These are phyloP conservation scores for Calonectria hongkongensis DNA, from an alignment of 2,329 filamentous ascomycete genomes.

Conservation along the genomic window DNA sequence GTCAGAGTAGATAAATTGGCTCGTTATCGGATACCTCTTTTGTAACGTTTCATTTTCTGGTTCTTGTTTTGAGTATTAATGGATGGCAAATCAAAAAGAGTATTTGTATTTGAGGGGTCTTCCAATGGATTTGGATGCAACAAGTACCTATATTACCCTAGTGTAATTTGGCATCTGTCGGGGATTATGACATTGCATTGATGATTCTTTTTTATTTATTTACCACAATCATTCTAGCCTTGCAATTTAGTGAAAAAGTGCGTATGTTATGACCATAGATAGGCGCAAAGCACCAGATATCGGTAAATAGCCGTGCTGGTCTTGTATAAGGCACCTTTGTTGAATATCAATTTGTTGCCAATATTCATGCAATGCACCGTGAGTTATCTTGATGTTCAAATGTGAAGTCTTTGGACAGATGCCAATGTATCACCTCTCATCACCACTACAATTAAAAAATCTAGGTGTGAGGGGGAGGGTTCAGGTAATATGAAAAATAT, in stretches of 20 bases:
- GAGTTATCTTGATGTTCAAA: no score
- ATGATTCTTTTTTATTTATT: conserved; percentile 44
- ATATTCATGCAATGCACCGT: no score
- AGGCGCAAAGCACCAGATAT: no score
- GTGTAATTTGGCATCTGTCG: conserved; percentile 55
- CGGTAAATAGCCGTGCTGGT: no score
- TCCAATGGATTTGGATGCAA: conserved; percentile 50
- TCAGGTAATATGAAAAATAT: no score
- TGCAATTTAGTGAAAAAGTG: not conserved
- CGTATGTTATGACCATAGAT: no score
- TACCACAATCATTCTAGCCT: not conserved
- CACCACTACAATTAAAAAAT: no score
- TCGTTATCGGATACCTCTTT: conserved; percentile 59
- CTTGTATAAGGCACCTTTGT: no score
- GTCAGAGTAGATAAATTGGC: conserved; percentile 58
- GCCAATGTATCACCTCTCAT: no score
- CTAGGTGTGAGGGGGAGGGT: no score
- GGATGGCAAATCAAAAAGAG: conserved; percentile 56
- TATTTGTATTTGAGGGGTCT: conserved; percentile 50
- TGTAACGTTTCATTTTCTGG: conserved; percentile 55
- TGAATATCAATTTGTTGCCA: no score
- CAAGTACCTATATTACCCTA: conserved; percentile 49
- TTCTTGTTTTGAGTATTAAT: conserved; percentile 57
- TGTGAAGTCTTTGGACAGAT: no score
- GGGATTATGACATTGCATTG: conserved; percentile 55